Evolutionary conservation across 1,139 yeast species (phyloP), one percentile per base, ranked within the genome.

Genomic region (Hanseniaspora uvarum): DNA sequence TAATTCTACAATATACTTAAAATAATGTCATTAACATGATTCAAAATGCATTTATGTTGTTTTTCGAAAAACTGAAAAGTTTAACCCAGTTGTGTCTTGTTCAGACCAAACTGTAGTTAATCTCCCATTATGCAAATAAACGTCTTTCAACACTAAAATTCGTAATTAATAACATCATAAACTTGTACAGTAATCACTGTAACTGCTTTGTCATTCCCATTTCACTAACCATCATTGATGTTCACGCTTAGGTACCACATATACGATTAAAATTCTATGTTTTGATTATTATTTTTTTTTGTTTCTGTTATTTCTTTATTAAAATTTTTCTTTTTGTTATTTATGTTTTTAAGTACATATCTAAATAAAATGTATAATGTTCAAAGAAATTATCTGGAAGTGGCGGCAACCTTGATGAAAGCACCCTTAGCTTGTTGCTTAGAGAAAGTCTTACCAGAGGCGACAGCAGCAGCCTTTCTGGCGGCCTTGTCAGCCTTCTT

Each of bases 331-430:
- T 16, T 34, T n/a, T 34, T 16, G 37, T 34, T 34, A 21, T 34
- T 34, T 16, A 39, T 39, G 30, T 39, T 39, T 31, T 28, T 38
- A 38, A n/a, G 11, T 39, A 39, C 43, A 39, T 39, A 39, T 39
- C 30, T 41, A 49, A 54, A 53, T 53, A 57, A 56, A 54, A 55
- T 52, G 55, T 56, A 55, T 57, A 56, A 57, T 56, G 55, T 36
- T 44, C 28, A 28, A 43, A 50, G 47, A 50, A 47, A 47, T 62
- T 86, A 87, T 84, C 95, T 95, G 76, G 95, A 86, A 73, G 95
- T 83, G 70, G 95, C 94, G 70, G 83, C 86, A 70, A 87, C 95
- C 79, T 86, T 86, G 81, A 86, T 89, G 95, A 82, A 80, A 75
- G 94, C 86, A 80, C 94, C 94, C 79, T 84, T 85, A 72, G 85